phyloP scores from a whole-genome alignment of 2,329 filamentous ascomycete genomes.

The Aspergillus pseudoglaucus region DNA sequence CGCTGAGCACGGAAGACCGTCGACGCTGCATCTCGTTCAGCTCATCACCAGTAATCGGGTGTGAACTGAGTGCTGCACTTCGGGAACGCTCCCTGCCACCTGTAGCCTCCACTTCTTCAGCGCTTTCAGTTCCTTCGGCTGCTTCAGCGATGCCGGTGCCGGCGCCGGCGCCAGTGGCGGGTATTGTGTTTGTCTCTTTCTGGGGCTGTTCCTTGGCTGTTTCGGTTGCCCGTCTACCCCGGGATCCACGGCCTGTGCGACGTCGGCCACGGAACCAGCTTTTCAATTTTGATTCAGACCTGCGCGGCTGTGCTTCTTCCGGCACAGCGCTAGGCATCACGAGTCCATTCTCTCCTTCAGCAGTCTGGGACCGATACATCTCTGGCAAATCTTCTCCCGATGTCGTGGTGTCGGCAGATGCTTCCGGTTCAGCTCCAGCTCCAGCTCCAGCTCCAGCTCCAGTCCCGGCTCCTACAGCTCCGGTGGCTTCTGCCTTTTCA shows the following conservation, averaged over 20 bases:
- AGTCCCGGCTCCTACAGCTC: neutral
- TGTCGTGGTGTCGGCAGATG: neutral
- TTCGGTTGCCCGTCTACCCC: conserved; percentile 12
- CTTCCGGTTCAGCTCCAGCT: neutral
- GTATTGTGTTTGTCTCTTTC: neutral
- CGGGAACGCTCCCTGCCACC: conserved; percentile 12
- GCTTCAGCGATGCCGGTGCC: conserved; percentile 9
- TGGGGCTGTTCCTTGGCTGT: conserved; percentile 3
- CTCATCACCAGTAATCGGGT: conserved; percentile 23
- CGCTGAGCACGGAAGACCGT: neutral
- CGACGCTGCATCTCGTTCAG: conserved; percentile 10
- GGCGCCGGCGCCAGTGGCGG: conserved; percentile 12
- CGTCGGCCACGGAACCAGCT: conserved; percentile 29
- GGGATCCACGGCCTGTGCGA: conserved; percentile 22
- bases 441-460: too few relatives aligned
- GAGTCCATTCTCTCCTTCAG: neutral
- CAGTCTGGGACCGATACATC: conserved; percentile 3
- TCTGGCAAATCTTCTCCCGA: conserved; percentile 2
- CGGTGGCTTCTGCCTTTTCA: conserved; percentile 3
- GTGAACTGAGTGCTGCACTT: conserved; percentile 23
- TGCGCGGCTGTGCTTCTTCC: conserved; percentile 11
- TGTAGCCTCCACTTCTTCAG: too few relatives aligned
- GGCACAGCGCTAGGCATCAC: conserved; percentile 3
- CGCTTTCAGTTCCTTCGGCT: conserved; percentile 8
- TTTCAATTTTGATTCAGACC: conserved; percentile 27